Conservation (phyloP, 805 yeast genomes). For the Saturnispora serradocipensis region DNA sequence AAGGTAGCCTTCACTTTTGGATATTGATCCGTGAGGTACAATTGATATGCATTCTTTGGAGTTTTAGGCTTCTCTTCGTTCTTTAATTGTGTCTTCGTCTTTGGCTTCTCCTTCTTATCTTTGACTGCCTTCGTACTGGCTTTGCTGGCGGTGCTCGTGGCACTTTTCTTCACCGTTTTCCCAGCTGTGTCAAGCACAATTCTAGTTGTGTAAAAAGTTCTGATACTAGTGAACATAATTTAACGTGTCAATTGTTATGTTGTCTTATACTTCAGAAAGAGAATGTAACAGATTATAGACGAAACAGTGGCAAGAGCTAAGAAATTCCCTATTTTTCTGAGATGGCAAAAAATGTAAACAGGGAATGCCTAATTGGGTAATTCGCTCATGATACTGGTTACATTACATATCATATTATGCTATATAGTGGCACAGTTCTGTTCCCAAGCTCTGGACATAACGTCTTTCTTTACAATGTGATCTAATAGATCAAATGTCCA, state of each 20-base stretch:
- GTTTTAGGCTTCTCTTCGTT: slow-evolving; percentile 18
- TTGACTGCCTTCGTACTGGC: not conserved
- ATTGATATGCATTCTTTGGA: slow-evolving; percentile 13
- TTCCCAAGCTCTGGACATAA: not conserved
- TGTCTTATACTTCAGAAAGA: not conserved
- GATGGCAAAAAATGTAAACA: not conserved
- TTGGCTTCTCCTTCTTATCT: slow-evolving; percentile 8
- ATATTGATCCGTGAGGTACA: slow-evolving; percentile 14
- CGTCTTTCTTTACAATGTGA: not conserved
- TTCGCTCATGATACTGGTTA: not conserved
- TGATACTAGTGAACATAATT: not conserved
- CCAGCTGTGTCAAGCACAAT: not conserved
- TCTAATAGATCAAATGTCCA: not conserved
- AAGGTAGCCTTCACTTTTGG: slow-evolving; percentile 3
- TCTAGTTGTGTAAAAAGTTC: not conserved
- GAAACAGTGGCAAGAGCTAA: not conserved
- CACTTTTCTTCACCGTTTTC: slow-evolving; percentile 1
- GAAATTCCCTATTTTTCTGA: not conserved
- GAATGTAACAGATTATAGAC: not conserved
- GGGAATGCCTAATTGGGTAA: not conserved
- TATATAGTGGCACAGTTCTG: not conserved
- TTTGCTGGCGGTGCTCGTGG: not conserved
- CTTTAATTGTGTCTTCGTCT: slow-evolving; percentile 8
- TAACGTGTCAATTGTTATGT: not conserved
- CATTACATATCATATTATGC: not conserved